These are phyloP conservation scores for Entophlyctis luteolus DNA, from an alignment of 192 early-diverging fungal species.

Conservation along the genomic window DNA sequence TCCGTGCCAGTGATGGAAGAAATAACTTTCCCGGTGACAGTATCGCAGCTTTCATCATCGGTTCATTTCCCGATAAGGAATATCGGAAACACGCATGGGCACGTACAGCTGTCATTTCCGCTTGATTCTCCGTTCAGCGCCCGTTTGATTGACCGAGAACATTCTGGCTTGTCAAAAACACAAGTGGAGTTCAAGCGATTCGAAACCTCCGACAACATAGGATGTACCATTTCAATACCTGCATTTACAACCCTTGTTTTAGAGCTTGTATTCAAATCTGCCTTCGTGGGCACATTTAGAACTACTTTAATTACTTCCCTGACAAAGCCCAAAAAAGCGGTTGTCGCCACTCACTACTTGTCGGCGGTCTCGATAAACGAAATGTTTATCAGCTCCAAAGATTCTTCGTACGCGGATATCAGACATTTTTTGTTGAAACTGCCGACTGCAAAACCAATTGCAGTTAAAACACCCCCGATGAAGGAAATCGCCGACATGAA, in stretches of 20 bases:
- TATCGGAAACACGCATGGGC: slow-evolving; percentile 17
- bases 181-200: slow-evolving; percentile 35
- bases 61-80: slow-evolving; percentile 46
- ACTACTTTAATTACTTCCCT: slow-evolving; percentile 30
- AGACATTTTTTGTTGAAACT: slow-evolving; percentile 37
- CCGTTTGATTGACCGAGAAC: slow-evolving; percentile 31
- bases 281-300: slow-evolving; percentile 40
- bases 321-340: slow-evolving; percentile 42
- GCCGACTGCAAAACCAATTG: slow-evolving; percentile 18
- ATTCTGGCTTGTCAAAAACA: slow-evolving; percentile 2
- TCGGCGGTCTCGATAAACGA: slow-evolving; percentile 38
- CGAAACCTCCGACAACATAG: slow-evolving; percentile 34
- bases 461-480: not conserved
- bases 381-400: slow-evolving; percentile 28
- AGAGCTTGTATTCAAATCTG: slow-evolving; percentile 34
- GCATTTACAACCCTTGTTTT: slow-evolving; percentile 38
- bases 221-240: slow-evolving; percentile 33
- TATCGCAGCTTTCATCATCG: slow-evolving; percentile 1
- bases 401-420: slow-evolving; percentile 27
- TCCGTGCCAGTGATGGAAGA: slow-evolving; percentile 45
- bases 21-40: slow-evolving; percentile 38
- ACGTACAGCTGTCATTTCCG: slow-evolving; percentile 34
- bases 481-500: slow-evolving; percentile 11
- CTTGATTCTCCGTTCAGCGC: slow-evolving; percentile 36
- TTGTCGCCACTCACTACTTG: slow-evolving; percentile 30